These are phyloP conservation scores for Neofusicoccum cordaticola DNA, from an alignment of 2,329 filamentous ascomycete genomes.

Conservation along the genomic window DNA sequence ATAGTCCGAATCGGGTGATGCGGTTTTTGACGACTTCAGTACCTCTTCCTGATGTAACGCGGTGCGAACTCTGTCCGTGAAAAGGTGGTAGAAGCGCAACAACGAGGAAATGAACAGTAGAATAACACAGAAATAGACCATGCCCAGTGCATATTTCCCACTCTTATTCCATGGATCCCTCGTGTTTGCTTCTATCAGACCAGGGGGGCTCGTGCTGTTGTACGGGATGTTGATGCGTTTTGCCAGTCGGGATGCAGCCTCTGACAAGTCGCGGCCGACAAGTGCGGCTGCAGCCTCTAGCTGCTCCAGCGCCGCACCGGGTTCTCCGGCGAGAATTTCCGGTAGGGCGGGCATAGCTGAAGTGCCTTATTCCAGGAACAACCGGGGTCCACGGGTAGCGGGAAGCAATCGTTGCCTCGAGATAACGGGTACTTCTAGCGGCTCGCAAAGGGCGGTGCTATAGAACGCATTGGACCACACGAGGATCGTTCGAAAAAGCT, in stretches of 20 bases:
- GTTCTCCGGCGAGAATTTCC: neutral
- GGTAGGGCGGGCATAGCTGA: constrained; percentile 17
- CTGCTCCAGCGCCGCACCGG: constrained; percentile 1
- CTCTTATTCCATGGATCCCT: constrained; percentile 76
- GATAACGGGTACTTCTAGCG: neutral
- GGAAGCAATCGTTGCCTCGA: neutral
- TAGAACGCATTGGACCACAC: constrained; percentile 2
- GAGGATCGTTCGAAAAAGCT: neutral
- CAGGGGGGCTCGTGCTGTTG: constrained; percentile 54
- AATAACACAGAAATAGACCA: constrained; percentile 81
- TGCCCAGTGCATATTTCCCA: constrained; percentile 81
- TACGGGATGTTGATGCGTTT: constrained; percentile 56
- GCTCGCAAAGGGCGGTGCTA: neutral
- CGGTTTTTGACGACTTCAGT: constrained; percentile 60
- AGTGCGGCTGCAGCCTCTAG: constrained; percentile 3
- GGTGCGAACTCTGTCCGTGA: constrained; percentile 89
- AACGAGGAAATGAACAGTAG: constrained; percentile 65
- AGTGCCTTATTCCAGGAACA: neutral
- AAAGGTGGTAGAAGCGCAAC: constrained; percentile 79
- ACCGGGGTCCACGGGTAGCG: neutral
- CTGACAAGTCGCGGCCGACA: constrained; percentile 2
- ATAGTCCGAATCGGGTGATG: constrained; percentile 58
- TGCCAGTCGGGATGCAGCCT: constrained; percentile 29
- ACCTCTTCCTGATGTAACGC: constrained; percentile 83
- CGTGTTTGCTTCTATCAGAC: constrained; percentile 54